These are phyloP conservation scores for Boletellus deceptivus DNA, from an alignment of 1,284 basidiomycete genomes.

Conservation along the genomic window DNA sequence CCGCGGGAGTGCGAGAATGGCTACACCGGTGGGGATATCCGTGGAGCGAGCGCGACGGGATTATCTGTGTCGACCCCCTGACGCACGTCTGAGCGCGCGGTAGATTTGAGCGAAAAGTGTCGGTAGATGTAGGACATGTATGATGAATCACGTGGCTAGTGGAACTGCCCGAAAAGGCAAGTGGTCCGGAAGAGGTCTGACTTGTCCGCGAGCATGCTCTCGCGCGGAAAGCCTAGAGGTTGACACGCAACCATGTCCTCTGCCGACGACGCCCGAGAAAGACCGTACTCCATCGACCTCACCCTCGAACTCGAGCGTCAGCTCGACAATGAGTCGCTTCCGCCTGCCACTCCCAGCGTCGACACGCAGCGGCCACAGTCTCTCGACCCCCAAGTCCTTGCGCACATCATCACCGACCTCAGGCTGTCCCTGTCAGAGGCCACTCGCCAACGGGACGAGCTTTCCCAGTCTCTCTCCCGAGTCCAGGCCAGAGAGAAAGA, in stretches of 20 bases:
- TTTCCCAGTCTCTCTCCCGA: constrained; percentile 50
- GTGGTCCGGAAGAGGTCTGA: not conserved
- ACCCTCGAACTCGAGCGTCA: constrained; percentile 74
- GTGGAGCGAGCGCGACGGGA: constrained; percentile 91
- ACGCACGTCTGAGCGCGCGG: constrained; percentile 52
- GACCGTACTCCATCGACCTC: constrained; percentile 69
- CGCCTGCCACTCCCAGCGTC: constrained; percentile 37
- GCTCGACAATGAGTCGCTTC: constrained; percentile 62
- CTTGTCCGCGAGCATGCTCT: not conserved
- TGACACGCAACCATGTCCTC: constrained; percentile 21
- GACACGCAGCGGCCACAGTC: constrained; percentile 46
- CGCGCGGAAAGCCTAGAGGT: too few species aligned
- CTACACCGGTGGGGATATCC: constrained; percentile 92
- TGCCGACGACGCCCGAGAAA: constrained; percentile 9
- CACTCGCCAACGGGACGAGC: constrained; percentile 64
- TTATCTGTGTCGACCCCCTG: constrained; percentile 83
- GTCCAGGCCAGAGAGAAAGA: constrained; percentile 54
- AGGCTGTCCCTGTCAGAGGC: constrained; percentile 58
- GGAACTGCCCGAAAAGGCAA: constrained; percentile 7
- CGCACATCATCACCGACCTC: constrained; percentile 69
- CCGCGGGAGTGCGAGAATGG: constrained; percentile 84
- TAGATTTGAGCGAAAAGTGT: constrained; percentile 16
- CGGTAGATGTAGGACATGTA: constrained; percentile 1
- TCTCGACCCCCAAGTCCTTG: constrained; percentile 70
- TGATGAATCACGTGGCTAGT: not conserved